Percentiles rank a stretch among this genome's conserved stretches.
Evolutionary conservation across 2,329 filamentous ascomycete genomes (phyloP).

Genomic region (Mycogone perniciosa): DNA sequence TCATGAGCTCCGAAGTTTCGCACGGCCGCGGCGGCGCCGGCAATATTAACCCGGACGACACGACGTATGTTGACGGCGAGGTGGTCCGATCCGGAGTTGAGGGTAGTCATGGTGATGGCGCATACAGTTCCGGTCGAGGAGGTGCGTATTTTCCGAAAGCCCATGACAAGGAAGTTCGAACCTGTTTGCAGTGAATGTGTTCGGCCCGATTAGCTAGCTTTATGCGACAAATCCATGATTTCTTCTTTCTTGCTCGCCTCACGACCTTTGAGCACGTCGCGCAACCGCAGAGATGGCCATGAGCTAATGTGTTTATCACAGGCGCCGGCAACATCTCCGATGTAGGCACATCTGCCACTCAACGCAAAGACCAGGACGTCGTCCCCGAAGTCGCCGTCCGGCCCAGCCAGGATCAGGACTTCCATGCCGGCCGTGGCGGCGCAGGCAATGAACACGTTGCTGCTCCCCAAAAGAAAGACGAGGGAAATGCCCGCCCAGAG

Average conservation of each 20-base stretch:
- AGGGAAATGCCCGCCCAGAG: conserved; percentile 14
- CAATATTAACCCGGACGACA: conserved; percentile 54
- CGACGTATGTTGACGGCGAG: conserved; percentile 55
- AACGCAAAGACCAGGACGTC: conserved; percentile 45
- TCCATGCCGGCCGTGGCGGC: conserved; percentile 55
- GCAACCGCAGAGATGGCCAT: not conserved
- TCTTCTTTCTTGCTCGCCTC: not conserved
- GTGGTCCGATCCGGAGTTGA: conserved; percentile 49
- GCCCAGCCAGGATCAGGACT: conserved; percentile 42
- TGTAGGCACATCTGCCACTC: conserved; percentile 29
- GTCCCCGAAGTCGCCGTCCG: conserved; percentile 48
- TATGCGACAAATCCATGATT: no score
- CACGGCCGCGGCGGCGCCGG: conserved; percentile 57
- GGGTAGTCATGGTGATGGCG: conserved; percentile 52
- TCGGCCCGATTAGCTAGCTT: not conserved
- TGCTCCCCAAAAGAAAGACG: conserved; percentile 24
- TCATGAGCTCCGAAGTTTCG: conserved; percentile 44
- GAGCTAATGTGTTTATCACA: conserved; percentile 20
- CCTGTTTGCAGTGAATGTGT: not conserved
- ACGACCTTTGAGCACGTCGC: not conserved
- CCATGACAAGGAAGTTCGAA: not conserved
- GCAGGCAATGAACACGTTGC: conserved; percentile 48
- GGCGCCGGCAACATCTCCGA: conserved; percentile 55
- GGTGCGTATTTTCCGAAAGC: conserved; percentile 32
- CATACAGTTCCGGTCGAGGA: conserved; percentile 53